Evolutionary conservation across 179 eudicot species (phyloP).

Genomic region (Pouteria campechiana): DNA sequence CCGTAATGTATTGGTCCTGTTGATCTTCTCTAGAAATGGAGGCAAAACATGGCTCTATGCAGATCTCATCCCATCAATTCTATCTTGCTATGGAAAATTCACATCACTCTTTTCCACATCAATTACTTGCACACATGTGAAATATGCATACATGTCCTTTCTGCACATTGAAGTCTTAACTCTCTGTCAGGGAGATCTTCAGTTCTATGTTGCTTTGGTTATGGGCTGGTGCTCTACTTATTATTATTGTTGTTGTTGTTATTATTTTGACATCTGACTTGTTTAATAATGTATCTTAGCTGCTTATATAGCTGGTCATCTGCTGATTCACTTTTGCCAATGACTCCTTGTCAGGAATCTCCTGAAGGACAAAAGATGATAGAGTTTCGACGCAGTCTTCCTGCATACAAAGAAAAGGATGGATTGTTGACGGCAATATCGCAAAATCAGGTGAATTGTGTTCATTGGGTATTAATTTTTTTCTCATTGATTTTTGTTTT

Average conservation of each 20-base stretch:
- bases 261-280: constrained; percentile 5
- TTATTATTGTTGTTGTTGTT: too few relatives aligned
- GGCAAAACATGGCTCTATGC: too few relatives aligned
- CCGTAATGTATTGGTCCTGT: too few relatives aligned
- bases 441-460: constrained; percentile 56
- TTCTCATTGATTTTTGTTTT: constrained; percentile 4
- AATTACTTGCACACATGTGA: too few relatives aligned
- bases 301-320: too few relatives aligned
- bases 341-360: constrained; percentile 40
- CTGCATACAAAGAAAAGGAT: constrained; percentile 76
- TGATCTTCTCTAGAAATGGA: too few relatives aligned
- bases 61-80: too few relatives aligned
- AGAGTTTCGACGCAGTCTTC: constrained; percentile 74
- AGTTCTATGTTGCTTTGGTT: too few relatives aligned
- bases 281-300: constrained; percentile 1
- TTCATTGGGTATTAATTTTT: neutral
- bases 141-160: too few relatives aligned
- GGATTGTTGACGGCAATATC: constrained; percentile 48
- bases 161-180: too few relatives aligned
- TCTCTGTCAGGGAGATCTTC: too few relatives aligned
- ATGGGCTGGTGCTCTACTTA: too few relatives aligned
- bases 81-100: neutral
- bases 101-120: neutral
- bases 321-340: neutral
- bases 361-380: constrained; percentile 86